These are phyloP conservation scores for Aspergillus cristatus DNA, from an alignment of 495 filamentous ascomycete species.

Conservation along the genomic window DNA sequence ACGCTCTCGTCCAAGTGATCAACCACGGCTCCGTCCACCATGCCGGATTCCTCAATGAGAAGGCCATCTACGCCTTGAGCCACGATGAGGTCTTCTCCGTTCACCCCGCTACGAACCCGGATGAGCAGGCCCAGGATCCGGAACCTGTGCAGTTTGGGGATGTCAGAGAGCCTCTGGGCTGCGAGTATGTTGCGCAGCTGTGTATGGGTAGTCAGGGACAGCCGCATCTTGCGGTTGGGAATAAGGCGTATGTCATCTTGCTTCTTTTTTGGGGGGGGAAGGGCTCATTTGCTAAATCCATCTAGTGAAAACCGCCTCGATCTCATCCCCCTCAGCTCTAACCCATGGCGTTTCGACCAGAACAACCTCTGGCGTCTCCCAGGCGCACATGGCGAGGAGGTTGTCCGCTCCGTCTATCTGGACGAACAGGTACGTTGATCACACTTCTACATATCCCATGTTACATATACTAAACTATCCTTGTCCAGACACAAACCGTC, in stretches of 20 bases:
- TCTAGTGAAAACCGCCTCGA: slow-evolving; percentile 55
- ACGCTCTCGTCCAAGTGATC: slow-evolving; percentile 74
- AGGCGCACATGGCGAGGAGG: slow-evolving; percentile 75
- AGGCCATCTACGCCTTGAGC: slow-evolving; percentile 63
- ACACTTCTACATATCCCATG: background rate
- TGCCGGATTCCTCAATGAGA: slow-evolving; percentile 64
- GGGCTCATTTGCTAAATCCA: slow-evolving; percentile 1
- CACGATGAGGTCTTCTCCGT: slow-evolving; percentile 76
- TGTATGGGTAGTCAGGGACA: slow-evolving; percentile 41
- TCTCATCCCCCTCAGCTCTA: slow-evolving; percentile 53
- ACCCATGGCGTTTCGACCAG: slow-evolving; percentile 53
- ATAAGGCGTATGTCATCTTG: slow-evolving; percentile 29
- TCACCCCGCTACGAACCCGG: slow-evolving; percentile 55
- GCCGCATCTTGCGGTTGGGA: slow-evolving; percentile 34
- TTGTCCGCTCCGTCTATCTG: slow-evolving; percentile 71
- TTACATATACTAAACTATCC: slow-evolving; percentile 1
- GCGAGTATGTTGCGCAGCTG: slow-evolving; percentile 78
- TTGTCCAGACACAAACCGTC: slow-evolving; percentile 57
- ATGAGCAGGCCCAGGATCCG: slow-evolving; percentile 42
- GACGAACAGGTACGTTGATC: slow-evolving; percentile 49
- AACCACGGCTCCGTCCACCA: slow-evolving; percentile 86
- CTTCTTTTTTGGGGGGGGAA: background rate
- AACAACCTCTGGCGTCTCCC: slow-evolving; percentile 53
- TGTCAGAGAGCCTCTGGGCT: slow-evolving; percentile 57
- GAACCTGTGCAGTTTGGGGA: slow-evolving; percentile 62